Evolutionary conservation across 495 filamentous ascomycete genomes (phyloP).

Genomic region (Neurospora discreta): DNA sequence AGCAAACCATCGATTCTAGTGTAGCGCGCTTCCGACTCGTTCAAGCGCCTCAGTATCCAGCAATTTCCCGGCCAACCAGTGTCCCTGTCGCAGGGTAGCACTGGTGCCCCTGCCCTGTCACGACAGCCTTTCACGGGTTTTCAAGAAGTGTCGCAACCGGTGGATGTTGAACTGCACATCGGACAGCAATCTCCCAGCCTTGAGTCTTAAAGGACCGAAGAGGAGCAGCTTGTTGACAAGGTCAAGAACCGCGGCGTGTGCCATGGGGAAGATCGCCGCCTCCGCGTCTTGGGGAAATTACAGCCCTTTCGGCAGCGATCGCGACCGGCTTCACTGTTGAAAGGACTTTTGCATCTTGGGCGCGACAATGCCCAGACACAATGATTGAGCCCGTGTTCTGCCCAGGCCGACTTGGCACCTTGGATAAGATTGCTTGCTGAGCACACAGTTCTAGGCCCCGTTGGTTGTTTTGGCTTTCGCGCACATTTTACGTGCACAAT

Average conservation of each 20-base stretch:
- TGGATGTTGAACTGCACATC: not conserved
- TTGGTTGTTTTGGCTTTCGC: not conserved
- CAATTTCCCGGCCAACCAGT: not conserved
- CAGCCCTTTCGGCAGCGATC: not conserved
- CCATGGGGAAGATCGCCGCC: not conserved
- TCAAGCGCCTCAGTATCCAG: not conserved
- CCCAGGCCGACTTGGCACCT: conserved; percentile 21
- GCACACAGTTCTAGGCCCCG: not conserved
- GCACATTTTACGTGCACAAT: not conserved
- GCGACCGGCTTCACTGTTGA: not conserved
- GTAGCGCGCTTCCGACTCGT: not conserved
- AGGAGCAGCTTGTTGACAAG: not conserved
- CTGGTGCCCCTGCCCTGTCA: not conserved
- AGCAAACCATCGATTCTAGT: not conserved
- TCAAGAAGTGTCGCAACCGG: not conserved
- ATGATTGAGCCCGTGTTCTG: conserved; percentile 10
- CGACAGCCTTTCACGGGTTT: not conserved
- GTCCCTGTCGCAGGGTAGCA: not conserved
- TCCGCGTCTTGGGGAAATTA: not conserved
- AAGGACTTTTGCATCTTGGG: conserved; percentile 4
- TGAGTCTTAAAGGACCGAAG: not conserved
- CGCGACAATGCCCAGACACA: conserved; percentile 21
- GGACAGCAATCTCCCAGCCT: not conserved
- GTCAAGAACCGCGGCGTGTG: not conserved
- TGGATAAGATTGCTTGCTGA: conserved; percentile 22